A percentile compares a stretch with the other conserved stretches of the same genome.
These are phyloP conservation scores for Esteya vermicola DNA, from an alignment of 2,329 filamentous ascomycete genomes.

Conservation along the genomic window DNA sequence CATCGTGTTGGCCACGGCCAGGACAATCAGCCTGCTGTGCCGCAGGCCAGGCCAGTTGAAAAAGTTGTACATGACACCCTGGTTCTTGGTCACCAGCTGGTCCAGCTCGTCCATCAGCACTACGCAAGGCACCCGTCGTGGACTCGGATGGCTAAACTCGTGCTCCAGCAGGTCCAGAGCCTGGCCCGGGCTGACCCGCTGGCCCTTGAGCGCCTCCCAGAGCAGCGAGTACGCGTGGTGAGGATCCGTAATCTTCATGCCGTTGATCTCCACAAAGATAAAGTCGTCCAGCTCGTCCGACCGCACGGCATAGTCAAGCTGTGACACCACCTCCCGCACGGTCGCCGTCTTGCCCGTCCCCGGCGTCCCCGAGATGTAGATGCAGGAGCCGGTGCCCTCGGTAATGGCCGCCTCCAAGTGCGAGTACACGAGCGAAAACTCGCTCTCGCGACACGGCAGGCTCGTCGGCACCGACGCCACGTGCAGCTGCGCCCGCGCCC, in stretches of 20 bases:
- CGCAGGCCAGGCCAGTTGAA: conserved; percentile 96
- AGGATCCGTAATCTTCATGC: conserved; percentile 98
- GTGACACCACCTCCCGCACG: conserved; percentile 83
- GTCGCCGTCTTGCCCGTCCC: conserved; percentile 97
- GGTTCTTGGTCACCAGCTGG: conserved; percentile 93
- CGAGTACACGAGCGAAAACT: conserved; percentile 84
- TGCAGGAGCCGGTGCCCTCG: conserved; percentile 86
- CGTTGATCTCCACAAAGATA: conserved; percentile 98
- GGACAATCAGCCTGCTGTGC: conserved; percentile 84
- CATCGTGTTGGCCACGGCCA: conserved; percentile 98
- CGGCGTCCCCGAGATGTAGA: conserved; percentile 98
- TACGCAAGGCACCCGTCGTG: conserved; percentile 83
- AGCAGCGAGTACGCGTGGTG: conserved; percentile 90
- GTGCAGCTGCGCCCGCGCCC: conserved; percentile 77
- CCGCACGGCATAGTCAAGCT: conserved; percentile 74
- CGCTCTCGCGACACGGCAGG: conserved; percentile 79
- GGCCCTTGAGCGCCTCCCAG: conserved; percentile 90
- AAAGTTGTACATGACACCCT: conserved; percentile 99
- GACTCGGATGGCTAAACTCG: conserved; percentile 85
- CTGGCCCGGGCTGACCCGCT: conserved; percentile 82
- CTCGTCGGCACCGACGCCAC: conserved; percentile 85
- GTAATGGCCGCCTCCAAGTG: conserved; percentile 90
- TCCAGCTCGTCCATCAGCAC: conserved; percentile 98
- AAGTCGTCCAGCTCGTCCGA: conserved; percentile 94
- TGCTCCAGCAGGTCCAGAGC: conserved; percentile 81